A percentile compares a stretch with the other conserved stretches of the same genome.
phyloP scores from a whole-genome alignment of 306 rosid species.

The Dryas alaskensis region DNA sequence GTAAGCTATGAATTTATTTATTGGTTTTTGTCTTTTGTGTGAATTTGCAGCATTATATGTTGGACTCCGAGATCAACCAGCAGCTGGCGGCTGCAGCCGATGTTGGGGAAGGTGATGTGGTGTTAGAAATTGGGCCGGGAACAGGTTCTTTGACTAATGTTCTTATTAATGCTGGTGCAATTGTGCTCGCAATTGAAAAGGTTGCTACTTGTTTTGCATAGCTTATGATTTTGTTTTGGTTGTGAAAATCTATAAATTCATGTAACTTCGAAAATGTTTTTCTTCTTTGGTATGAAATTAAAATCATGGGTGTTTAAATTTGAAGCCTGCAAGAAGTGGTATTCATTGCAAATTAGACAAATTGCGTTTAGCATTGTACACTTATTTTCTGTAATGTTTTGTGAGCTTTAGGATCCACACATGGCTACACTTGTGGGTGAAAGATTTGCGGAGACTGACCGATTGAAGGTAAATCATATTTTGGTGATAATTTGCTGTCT shows the following conservation, averaged over 20 bases:
- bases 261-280: neutral
- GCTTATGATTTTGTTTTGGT: neutral
- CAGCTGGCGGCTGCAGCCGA: slow-evolving; percentile 62
- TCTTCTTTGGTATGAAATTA: neutral
- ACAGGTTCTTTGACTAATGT: slow-evolving; percentile 83
- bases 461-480: slow-evolving; percentile 54
- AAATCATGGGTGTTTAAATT: neutral
- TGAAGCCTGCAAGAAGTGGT: neutral
- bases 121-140: slow-evolving; percentile 91
- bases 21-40: slow-evolving; percentile 8
- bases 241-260: neutral
- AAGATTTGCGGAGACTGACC: slow-evolving; percentile 63
- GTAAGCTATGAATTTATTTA: neutral
- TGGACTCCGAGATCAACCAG: slow-evolving; percentile 69
- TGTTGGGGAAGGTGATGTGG: slow-evolving; percentile 67
- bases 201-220: slow-evolving; percentile 28
- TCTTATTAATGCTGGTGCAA: slow-evolving; percentile 64
- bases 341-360: neutral
- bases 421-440: slow-evolving; percentile 82
- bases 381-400: slow-evolving; percentile 20
- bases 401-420: slow-evolving; percentile 61
- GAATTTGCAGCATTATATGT: slow-evolving; percentile 78
- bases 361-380: neutral
- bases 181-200: slow-evolving; percentile 86
- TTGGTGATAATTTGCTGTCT: slow-evolving; percentile 1